phyloP scores from a whole-genome alignment of 2,329 filamentous ascomycete genomes.

The Botrytis medusae region DNA sequence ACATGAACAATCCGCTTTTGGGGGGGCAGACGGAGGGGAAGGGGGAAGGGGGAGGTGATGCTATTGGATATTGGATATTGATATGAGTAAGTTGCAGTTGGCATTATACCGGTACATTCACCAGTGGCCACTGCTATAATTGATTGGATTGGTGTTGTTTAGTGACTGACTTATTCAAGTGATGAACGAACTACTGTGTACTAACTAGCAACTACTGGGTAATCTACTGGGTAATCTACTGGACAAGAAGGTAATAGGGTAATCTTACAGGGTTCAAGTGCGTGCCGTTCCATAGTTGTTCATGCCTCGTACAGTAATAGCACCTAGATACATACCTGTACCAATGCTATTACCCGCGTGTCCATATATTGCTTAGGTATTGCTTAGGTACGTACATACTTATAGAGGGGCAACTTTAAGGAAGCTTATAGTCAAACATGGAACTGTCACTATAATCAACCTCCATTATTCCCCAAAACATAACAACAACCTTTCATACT shows the following conservation, averaged over 20 bases:
- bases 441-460: conserved; percentile 18
- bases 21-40: no score
- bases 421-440: conserved; percentile 29
- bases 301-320: background rate
- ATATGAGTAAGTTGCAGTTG: background rate
- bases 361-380: background rate
- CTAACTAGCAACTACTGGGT: no score
- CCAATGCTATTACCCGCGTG: background rate
- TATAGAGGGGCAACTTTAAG: conserved; percentile 16
- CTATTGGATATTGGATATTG: background rate
- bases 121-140: background rate
- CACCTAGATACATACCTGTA: no score
- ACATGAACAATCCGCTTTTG: no score
- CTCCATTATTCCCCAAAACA: background rate
- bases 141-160: background rate
- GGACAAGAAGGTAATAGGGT: no score
- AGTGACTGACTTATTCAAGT: background rate
- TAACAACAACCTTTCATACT: conserved; percentile 2
- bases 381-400: background rate
- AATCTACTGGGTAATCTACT: no score
- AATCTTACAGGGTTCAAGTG: background rate
- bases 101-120: background rate
- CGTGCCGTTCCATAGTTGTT: background rate
- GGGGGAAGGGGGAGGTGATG: background rate
- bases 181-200: background rate